These are phyloP conservation scores for Calamus simplicifolius DNA, from an alignment of 176 grass and related monocot genomes.

Conservation along the genomic window DNA sequence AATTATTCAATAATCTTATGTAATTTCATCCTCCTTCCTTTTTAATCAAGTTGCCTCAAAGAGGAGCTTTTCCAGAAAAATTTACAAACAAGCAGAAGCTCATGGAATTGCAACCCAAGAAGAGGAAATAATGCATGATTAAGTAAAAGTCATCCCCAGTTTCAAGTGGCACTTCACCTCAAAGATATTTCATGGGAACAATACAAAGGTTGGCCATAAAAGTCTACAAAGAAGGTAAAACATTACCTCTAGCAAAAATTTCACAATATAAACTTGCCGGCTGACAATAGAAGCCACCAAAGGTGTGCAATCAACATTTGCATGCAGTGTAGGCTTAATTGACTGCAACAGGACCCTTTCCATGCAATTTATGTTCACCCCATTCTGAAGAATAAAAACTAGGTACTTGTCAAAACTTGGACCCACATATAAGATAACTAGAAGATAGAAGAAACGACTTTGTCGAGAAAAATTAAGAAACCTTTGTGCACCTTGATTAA, in stretches of 20 bases:
- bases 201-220: too few species aligned
- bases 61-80: not conserved
- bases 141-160: too few species aligned
- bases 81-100: not conserved
- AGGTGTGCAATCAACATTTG: slow-evolving; percentile 51
- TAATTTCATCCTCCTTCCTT: too few species aligned
- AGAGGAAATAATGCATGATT: too few species aligned
- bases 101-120: not conserved
- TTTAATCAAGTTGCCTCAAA: not conserved
- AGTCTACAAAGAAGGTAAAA: not conserved
- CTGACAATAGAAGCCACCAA: slow-evolving; percentile 51
- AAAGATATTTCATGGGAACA: too few species aligned
- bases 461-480: not conserved
- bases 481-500: slow-evolving; percentile 33
- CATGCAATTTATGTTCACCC: slow-evolving; percentile 42
- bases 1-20: too few species aligned
- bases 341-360: slow-evolving; percentile 47
- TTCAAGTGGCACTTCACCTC: too few species aligned
- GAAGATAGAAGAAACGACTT: not conserved
- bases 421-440: not conserved
- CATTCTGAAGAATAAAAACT: slow-evolving; percentile 26
- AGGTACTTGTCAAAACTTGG: not conserved
- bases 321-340: slow-evolving; percentile 47
- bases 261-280: slow-evolving; percentile 44
- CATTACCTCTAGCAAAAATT: slow-evolving; percentile 50